Evolutionary conservation across 768 basidiomycete genomes (phyloP).

Genomic region (Pleurotus ostreatus): DNA sequence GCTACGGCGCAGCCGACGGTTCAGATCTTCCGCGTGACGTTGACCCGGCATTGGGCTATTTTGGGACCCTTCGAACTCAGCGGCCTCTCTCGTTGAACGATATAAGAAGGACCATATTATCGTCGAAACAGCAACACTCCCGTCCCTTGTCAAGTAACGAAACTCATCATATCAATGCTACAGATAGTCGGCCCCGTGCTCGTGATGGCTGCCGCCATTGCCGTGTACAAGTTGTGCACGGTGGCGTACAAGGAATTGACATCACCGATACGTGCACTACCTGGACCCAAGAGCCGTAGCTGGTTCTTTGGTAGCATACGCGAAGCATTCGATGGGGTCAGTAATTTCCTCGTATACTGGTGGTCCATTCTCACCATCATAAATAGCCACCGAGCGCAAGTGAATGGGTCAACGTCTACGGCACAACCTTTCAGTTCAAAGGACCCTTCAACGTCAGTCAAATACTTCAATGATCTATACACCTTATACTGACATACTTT

Average conservation of each 20-base stretch:
- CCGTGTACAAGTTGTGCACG: not conserved
- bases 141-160: not conserved
- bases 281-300: conserved; percentile 4
- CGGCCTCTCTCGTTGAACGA: no score
- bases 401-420: conserved; percentile 1
- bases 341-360: no score
- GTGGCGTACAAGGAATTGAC: not conserved
- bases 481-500: not conserved
- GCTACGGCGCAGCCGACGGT: no score
- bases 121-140: no score
- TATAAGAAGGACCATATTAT: no score
- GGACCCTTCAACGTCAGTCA: conserved; percentile 2
- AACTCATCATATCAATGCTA: not conserved
- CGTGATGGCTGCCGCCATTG: not conserved
- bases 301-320: conserved; percentile 3
- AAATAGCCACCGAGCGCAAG: not conserved
- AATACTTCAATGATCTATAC: not conserved
- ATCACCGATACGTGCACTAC: not conserved
- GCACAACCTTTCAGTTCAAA: conserved; percentile 1
- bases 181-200: not conserved
- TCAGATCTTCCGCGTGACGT: no score
- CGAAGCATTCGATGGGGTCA: not conserved
- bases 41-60: no score
- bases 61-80: no score
- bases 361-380: not conserved